phyloP scores from a whole-genome alignment of 345 rosid species.

The Citrus hindsii region DNA sequence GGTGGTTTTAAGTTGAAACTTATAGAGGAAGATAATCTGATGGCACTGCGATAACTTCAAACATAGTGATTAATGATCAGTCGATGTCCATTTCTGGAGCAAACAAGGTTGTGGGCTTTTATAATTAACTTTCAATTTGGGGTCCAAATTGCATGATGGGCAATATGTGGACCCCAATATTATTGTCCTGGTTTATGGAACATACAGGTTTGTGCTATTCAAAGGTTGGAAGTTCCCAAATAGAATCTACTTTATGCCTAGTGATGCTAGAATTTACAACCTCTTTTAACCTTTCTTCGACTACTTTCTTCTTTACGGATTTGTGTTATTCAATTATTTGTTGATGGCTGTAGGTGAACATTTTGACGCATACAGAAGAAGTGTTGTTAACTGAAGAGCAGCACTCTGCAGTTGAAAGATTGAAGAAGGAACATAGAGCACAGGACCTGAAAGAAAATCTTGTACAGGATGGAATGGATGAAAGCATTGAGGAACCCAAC shows the following conservation, averaged over 20 bases:
- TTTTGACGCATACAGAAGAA: conserved; percentile 69
- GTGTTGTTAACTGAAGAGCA: conserved; percentile 53
- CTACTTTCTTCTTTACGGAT: not conserved
- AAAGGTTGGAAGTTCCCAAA: not conserved
- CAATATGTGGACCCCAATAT: not conserved
- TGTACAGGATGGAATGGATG: not conserved
- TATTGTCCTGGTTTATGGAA: not conserved
- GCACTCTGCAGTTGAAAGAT: conserved; percentile 33
- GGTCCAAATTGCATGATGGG: not conserved
- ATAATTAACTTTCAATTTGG: not conserved
- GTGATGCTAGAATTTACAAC: not conserved
- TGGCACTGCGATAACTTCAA: not conserved
- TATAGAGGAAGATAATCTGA: not conserved
- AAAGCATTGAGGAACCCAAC: not conserved
- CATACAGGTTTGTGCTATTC: not conserved
- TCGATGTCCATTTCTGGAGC: not conserved
- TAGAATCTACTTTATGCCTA: not conserved
- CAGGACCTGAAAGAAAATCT: conserved; percentile 55
- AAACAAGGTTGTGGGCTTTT: not conserved
- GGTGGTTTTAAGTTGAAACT: not conserved
- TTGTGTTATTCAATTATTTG: not conserved
- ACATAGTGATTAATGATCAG: not conserved
- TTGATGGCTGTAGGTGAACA: conserved; percentile 54
- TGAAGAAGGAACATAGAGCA: conserved; percentile 52
- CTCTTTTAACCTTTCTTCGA: not conserved